Evolutionary conservation across 179 eudicot species (phyloP).

Genomic region (Camellia oleifera): DNA sequence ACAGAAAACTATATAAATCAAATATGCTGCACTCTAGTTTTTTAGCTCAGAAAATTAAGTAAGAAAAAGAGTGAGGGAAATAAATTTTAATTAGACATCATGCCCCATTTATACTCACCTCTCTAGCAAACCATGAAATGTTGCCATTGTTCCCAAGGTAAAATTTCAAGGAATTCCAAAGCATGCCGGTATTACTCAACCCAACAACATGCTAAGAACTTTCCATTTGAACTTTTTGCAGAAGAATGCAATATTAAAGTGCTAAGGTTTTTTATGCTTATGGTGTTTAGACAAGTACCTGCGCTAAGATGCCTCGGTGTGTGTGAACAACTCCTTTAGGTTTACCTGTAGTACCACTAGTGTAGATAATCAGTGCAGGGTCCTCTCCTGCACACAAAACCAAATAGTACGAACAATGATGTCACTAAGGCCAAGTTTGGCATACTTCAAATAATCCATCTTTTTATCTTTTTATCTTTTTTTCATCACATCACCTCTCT

Average conservation of each 20-base stretch:
- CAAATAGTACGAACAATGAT: slow-evolving; percentile 10
- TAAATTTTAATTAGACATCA: too few species aligned
- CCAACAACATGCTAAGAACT: too few species aligned
- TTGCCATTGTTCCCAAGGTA: not conserved
- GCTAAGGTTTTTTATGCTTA: not conserved
- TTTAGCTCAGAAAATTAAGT: not conserved
- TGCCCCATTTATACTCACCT: too few species aligned
- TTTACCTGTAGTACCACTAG: slow-evolving; percentile 99
- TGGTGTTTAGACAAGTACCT: slow-evolving; percentile 48
- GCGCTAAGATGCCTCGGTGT: slow-evolving; percentile 77
- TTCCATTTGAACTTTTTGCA: not conserved
- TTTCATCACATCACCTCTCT: too few species aligned
- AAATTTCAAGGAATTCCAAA: too few species aligned
- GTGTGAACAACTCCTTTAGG: slow-evolving; percentile 99
- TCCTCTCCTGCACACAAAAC: slow-evolving; percentile 50
- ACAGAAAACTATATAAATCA: too few species aligned
- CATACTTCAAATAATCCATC: too few species aligned
- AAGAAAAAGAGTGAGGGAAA: too few species aligned
- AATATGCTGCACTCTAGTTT: too few species aligned
- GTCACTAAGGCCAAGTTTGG: not conserved
- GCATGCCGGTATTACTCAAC: too few species aligned
- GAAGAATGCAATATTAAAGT: not conserved
- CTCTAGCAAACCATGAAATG: too few species aligned
- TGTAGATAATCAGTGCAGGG: slow-evolving; percentile 87
- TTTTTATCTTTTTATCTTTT: too few species aligned